phyloP scores from a whole-genome alignment of 176 grass and related monocot genomes.

The Lolium perenne region DNA sequence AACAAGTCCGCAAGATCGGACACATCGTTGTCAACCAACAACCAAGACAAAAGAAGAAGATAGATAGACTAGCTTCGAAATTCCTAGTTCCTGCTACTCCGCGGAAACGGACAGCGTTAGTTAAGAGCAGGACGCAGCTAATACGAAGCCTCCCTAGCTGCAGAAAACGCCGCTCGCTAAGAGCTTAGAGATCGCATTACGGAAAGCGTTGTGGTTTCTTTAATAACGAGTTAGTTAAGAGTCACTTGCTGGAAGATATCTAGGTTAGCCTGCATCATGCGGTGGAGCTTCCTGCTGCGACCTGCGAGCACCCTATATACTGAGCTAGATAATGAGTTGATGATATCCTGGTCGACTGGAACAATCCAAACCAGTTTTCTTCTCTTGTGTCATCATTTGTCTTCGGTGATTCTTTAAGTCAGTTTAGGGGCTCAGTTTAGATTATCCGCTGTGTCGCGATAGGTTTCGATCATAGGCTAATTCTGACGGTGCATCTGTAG shows the following conservation, averaged over 20 bases:
- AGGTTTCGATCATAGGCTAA: neutral
- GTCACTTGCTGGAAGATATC: neutral
- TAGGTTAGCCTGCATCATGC: slow-evolving; percentile 26
- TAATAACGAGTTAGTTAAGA: slow-evolving; percentile 25
- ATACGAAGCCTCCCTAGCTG: slow-evolving; percentile 19
- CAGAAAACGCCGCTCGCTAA: slow-evolving; percentile 16
- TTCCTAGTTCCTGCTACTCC: slow-evolving; percentile 41
- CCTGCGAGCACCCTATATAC: neutral
- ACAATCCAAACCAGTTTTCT: slow-evolving; percentile 32
- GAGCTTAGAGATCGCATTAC: neutral
- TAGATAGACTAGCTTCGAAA: slow-evolving; percentile 6
- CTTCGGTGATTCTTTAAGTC: neutral
- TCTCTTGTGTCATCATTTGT: slow-evolving; percentile 37
- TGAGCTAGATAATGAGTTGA: slow-evolving; percentile 8
- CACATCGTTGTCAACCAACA: slow-evolving; percentile 55
- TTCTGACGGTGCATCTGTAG: slow-evolving; percentile 10
- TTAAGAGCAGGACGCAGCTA: slow-evolving; percentile 64
- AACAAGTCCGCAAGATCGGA: neutral
- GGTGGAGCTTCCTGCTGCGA: neutral
- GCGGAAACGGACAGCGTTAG: slow-evolving; percentile 72
- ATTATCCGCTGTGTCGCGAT: neutral
- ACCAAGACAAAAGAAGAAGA: slow-evolving; percentile 50
- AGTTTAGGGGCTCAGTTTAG: slow-evolving; percentile 22
- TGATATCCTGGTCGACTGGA: slow-evolving; percentile 32
- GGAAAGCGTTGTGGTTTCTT: neutral